A percentile compares a stretch with the other conserved stretches of the same genome.
phyloP scores from a whole-genome alignment of 208 protist species.

The Trypanosoma platydactyli region DNA sequence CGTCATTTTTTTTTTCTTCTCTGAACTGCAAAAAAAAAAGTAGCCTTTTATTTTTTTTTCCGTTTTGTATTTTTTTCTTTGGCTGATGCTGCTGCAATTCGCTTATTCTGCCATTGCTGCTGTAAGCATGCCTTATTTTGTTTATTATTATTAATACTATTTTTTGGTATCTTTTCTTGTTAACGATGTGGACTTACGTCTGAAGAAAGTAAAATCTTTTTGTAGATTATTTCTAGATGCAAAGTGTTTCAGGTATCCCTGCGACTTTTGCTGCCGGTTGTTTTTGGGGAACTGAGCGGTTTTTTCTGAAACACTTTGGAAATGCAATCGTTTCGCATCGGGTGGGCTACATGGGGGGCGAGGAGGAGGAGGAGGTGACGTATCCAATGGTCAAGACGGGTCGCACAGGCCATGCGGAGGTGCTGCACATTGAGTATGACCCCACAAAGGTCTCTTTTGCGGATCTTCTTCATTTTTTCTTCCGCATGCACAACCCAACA shows the following conservation, averaged over 20 bases:
- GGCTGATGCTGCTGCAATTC: too few relatives aligned
- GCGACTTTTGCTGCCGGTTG: constrained; percentile 91
- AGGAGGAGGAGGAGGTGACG: constrained; percentile 49
- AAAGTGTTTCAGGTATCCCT: constrained; percentile 28
- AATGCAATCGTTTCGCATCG: constrained; percentile 66
- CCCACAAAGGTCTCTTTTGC: constrained; percentile 77
- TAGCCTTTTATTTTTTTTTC: too few relatives aligned
- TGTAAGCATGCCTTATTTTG: neutral
- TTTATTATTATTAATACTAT: neutral
- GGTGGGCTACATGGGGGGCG: constrained; percentile 92
- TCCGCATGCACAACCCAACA: constrained; percentile 95
- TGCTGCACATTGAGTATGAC: constrained; percentile 90
- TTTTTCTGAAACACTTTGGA: constrained; percentile 85
- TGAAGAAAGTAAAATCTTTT: too few relatives aligned
- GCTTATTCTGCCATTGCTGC: too few relatives aligned
- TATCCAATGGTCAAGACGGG: constrained; percentile 94
- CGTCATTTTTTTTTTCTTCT: neutral
- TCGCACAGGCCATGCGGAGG: constrained; percentile 94
- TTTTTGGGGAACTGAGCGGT: constrained; percentile 94
- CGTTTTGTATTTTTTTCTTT: neutral
- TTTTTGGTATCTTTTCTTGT: neutral
- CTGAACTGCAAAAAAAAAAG: too few relatives aligned
- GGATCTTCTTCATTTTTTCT: constrained; percentile 93
- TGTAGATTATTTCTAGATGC: neutral
- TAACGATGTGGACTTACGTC: neutral